Conservation (phyloP, 768 basidiomycete species). For the Naganishia vaughanmartiniae region DNA sequence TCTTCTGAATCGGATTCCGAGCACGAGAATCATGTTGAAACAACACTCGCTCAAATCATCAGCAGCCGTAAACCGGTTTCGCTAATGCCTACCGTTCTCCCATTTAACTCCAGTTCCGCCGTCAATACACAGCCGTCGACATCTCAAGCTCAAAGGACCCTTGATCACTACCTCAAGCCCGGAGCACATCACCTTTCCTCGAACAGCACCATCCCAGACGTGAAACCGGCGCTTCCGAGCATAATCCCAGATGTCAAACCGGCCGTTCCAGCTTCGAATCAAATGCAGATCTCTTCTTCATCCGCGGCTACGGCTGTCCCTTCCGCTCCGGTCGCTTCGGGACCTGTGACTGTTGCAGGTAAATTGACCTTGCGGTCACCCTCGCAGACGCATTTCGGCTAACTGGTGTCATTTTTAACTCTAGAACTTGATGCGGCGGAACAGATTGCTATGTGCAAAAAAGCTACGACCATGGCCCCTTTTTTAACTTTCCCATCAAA, state of each 20-base stretch:
- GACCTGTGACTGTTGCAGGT: neutral
- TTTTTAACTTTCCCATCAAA: neutral
- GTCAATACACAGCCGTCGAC: neutral
- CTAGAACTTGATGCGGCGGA: constrained; percentile 4
- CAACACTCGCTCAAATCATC: neutral
- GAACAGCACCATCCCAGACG: neutral
- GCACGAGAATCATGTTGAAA: constrained; percentile 6
- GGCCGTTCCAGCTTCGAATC: neutral
- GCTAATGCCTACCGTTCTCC: neutral
- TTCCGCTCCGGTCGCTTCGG: neutral
- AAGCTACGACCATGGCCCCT: neutral
- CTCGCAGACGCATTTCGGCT: neutral
- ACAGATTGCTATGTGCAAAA: constrained; percentile 12
- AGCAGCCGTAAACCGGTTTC: constrained; percentile 2
- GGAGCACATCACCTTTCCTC: too few species aligned
- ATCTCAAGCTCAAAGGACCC: constrained; percentile 4
- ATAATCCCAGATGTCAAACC: constrained; percentile 4
- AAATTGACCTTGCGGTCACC: neutral
- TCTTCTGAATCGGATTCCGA: neutral
- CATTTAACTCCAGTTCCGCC: neutral
- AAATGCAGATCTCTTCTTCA: neutral
- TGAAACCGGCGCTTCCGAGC: neutral
- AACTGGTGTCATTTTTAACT: neutral
- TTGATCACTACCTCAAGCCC: neutral
- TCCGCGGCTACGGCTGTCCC: neutral